phyloP scores from a whole-genome alignment of 495 filamentous ascomycete genomes.

The Penicillium chermesinum region DNA sequence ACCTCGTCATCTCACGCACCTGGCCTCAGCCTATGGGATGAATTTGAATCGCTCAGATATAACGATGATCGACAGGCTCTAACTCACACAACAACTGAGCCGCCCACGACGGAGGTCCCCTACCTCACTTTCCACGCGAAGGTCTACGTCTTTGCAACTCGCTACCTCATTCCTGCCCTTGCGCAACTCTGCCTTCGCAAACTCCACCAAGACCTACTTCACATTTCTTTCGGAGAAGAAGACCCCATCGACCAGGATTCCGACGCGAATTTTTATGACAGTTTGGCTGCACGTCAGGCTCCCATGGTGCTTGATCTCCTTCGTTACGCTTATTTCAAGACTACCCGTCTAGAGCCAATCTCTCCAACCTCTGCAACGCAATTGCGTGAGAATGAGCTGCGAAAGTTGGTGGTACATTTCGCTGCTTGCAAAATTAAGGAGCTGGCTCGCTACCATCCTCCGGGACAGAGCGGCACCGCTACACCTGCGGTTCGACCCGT shows the following conservation, averaged over 20 bases:
- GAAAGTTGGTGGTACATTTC: constrained; percentile 40
- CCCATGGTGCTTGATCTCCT: constrained; percentile 39
- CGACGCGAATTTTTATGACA: constrained; percentile 13
- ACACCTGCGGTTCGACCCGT: constrained; percentile 18
- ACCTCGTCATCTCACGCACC: constrained; percentile 27
- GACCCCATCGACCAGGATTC: constrained; percentile 10
- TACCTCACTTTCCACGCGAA: constrained; percentile 46
- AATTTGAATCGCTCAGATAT: constrained; percentile 36
- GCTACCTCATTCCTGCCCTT: constrained; percentile 41
- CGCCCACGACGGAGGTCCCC: constrained; percentile 20
- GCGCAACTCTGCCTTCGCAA: constrained; percentile 43
- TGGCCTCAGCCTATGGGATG: constrained; percentile 39
- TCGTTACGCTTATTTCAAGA: constrained; percentile 40
- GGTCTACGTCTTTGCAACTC: constrained; percentile 43
- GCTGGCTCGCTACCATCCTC: constrained; percentile 33
- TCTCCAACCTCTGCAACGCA: constrained; percentile 39
- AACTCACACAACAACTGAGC: background rate
- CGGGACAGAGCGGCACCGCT: constrained; percentile 23
- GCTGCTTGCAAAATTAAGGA: constrained; percentile 43
- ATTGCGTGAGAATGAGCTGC: constrained; percentile 43
- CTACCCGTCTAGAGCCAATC: constrained; percentile 40
- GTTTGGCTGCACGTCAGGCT: constrained; percentile 25
- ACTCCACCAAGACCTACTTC: constrained; percentile 34
- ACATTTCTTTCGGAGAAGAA: constrained; percentile 22
- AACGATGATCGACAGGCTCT: constrained; percentile 18